Evolutionary conservation across 805 yeast genomes (phyloP), one percentile per base, ranked within the genome.

Genomic region (Jamesozyma lodderae): DNA sequence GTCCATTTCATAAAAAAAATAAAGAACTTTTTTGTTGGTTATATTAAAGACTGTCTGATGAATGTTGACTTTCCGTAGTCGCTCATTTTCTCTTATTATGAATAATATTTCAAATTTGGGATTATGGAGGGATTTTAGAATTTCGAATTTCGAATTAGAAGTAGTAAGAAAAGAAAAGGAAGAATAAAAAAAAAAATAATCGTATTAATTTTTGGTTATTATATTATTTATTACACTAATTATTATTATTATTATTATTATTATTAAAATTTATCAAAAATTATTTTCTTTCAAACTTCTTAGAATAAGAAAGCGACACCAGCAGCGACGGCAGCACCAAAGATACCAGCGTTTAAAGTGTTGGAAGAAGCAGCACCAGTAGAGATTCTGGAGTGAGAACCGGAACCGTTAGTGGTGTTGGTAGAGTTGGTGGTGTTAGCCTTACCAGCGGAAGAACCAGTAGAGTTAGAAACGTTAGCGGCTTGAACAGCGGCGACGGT

Each of bases 251-350:
- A 7, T 25, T 7, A 25, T 10, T 10, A 17, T 29, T 17, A 17
- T 29, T 29, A 29, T 29, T 17, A n/a, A n/a, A n/a, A n/a, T n/a
- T n/a, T n/a, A n/a, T n/a, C 25, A 34, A 35, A 35, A 28, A 16
- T n/a, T n/a, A n/a, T n/a, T n/a, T n/a, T n/a, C n/a, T n/a, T n/a
- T n/a, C n/a, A 24, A 26, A 17, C 16, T 35, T 22, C 59, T 63
- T 66, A 67, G 63, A 67, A 64, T 56, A 66, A 61, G 66, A 66
- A 64, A 55, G 69, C 70, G 46, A 79, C 78, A 73, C 85, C 88
- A 58, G 87, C 88, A 51, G 87, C 88, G 52, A 81, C 83, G 61
- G 79, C 84, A 55, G 83, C 87, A 74, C 86, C 88, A 56, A 79
- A 67, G 60, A 77, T 75, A 68, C 82, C 79, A 60, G 85, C 81